Percentiles rank a stretch among this genome's conserved stretches.
phyloP scores from a whole-genome alignment of 495 filamentous ascomycete genomes.

The Thozetella sp. region DNA sequence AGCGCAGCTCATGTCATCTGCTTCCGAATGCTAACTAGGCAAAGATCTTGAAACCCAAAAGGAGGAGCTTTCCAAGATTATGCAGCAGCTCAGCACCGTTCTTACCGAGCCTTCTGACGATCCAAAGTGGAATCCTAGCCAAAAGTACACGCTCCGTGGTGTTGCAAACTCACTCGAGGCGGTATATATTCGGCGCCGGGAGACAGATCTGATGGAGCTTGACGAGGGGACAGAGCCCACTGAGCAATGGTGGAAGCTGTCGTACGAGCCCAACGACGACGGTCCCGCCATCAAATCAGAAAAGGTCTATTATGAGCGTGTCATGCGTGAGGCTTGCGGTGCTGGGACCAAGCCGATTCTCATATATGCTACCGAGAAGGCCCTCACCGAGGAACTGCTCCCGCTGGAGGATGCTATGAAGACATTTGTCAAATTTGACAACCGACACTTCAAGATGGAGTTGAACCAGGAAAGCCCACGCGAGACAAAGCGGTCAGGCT shows the following conservation, averaged over 20 bases:
- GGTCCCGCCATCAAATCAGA: not conserved
- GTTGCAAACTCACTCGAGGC: slow-evolving; percentile 31
- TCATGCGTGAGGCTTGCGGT: slow-evolving; percentile 31
- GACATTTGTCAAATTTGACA: slow-evolving; percentile 44
- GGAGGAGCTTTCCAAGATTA: slow-evolving; percentile 13
- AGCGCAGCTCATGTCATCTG: too few species aligned
- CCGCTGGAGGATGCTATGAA: slow-evolving; percentile 39
- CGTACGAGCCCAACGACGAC: slow-evolving; percentile 15
- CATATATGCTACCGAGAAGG: slow-evolving; percentile 42
- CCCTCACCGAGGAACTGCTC: slow-evolving; percentile 27
- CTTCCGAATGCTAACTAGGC: slow-evolving; percentile 2
- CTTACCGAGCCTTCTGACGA: slow-evolving; percentile 32
- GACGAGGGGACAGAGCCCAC: slow-evolving; percentile 7
- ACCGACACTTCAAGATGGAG: slow-evolving; percentile 43
- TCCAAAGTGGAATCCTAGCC: slow-evolving; percentile 32
- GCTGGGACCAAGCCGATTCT: slow-evolving; percentile 31
- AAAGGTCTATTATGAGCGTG: slow-evolving; percentile 20
- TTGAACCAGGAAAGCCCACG: slow-evolving; percentile 26
- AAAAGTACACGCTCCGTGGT: slow-evolving; percentile 40
- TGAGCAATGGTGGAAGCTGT: slow-evolving; percentile 47
- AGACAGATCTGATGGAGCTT: slow-evolving; percentile 16
- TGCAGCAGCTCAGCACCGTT: slow-evolving; percentile 21
- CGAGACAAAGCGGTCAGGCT: slow-evolving; percentile 12
- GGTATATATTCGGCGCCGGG: slow-evolving; percentile 37
- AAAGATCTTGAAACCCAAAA: slow-evolving; percentile 7